Percentiles rank a stretch among this genome's conserved stretches.
Evolutionary conservation across 306 rosid genomes (phyloP).

Genomic region (Trifolium dubium): DNA sequence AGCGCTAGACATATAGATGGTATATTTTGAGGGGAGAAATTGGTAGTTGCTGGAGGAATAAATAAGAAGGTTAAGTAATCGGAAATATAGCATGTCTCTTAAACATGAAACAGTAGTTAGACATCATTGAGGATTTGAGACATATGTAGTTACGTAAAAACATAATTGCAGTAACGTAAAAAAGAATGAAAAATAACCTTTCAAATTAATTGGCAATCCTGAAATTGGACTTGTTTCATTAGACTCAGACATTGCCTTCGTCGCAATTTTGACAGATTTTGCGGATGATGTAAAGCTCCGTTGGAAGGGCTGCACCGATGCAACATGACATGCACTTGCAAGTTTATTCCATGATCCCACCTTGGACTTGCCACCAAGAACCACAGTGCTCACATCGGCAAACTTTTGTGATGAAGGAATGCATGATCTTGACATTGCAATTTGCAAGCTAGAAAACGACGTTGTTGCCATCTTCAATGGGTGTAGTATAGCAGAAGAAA

Average conservation of each 20-base stretch:
- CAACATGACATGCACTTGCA: slow-evolving; percentile 56
- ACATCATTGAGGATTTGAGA: slow-evolving; percentile 10
- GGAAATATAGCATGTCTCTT: background rate
- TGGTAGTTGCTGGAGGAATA: background rate
- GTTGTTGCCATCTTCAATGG: slow-evolving; percentile 67
- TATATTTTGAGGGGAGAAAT: too few species aligned
- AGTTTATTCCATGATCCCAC: slow-evolving; percentile 62
- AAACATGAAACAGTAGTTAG: slow-evolving; percentile 11
- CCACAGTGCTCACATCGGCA: slow-evolving; percentile 45
- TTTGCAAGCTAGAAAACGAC: slow-evolving; percentile 76
- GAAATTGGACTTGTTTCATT: slow-evolving; percentile 57
- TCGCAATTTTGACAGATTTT: slow-evolving; percentile 48
- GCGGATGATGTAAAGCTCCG: slow-evolving; percentile 58
- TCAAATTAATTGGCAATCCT: slow-evolving; percentile 81
- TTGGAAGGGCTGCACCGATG: slow-evolving; percentile 57
- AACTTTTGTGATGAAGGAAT: slow-evolving; percentile 60
- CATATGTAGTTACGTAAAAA: slow-evolving; percentile 5
- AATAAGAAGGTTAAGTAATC: background rate
- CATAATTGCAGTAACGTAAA: background rate
- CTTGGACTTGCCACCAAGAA: slow-evolving; percentile 56
- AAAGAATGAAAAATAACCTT: slow-evolving; percentile 54
- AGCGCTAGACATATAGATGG: too few species aligned
- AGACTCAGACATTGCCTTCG: slow-evolving; percentile 73
- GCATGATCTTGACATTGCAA: slow-evolving; percentile 67
- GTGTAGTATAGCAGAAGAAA: slow-evolving; percentile 39